Base-by-base conservation (phyloP, 352 stramenopile genomes). In the Phytophthora melonis region DNA sequence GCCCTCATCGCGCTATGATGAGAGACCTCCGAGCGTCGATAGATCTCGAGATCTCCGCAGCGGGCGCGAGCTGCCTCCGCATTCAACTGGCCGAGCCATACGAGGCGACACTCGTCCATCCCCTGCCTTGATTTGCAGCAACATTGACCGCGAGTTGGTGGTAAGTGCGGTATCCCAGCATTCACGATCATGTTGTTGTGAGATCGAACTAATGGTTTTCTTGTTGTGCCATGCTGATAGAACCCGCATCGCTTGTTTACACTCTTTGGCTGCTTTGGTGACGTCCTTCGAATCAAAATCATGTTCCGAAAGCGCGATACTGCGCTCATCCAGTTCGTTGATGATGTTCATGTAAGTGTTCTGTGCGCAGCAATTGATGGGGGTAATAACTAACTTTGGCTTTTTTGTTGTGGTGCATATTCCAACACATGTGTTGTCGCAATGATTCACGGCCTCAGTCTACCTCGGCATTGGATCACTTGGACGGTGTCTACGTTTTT, bases 241-340 rank as follows among this genome's bases (percentile, higher is more conserved):
- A 86, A 74, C 11, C 83, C 87, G 5, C 76, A 90, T 7, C 76
- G 74, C n/a, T 70, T 94, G 10, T 95, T 95, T 53, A 93, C 89
- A 43, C 84, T 95, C 27, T 95, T 95, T 69, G 87, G 89, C 14
- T 95, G 89, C 70, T 95, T 92, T 76, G 89, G 89, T 23, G 89
- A 95, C 47, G 89, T 95, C 19, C 61, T 94, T 62, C 89, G 89
- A 27, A 83, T 95, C 65, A 95, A 95, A 66, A 89, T 95, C 70
- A 95, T 95, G 89, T 95, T 94, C 65, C 84, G 86, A 32, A 95
- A 95, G 66, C 86, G 89, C 45, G 89, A 93, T 76, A 94, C 89
- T 1, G 87, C 87, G 43, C 71, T 95, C 19, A 90, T 95, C 52
- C 89, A 95, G 69, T 95, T 95, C 36, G 80, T 81, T 14, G 81